Base-by-base conservation (phyloP, 192 early-diverging fungal genomes). In the Cladochytrium replicatum region DNA sequence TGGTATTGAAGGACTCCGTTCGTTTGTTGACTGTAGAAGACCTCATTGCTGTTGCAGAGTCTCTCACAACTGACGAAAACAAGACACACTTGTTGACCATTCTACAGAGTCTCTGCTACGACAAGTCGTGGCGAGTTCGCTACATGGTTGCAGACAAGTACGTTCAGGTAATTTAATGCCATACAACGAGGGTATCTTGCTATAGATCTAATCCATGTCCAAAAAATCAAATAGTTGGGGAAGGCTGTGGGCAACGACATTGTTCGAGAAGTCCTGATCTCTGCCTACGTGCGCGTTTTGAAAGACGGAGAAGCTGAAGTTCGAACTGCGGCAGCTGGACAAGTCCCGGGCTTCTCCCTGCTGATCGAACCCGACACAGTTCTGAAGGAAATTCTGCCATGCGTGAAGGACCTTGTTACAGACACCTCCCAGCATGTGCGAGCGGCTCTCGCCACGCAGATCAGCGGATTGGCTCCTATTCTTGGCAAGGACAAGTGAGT, bases 111-210 rank as follows among this genome's bases (percentile, higher is more conserved):
- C 71, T 96, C 75, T 86, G 84, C 42, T 64, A 74, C 22, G 96
- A 99, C 66, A 93, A 90, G 62, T 91, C 89, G 43, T 99, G 96
- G 96, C 81, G 96, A 52, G 93, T 99, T 40, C 71, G 93, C 46
- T 99, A 97, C 63, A 97, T 97, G 91, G 86, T 94, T 70, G 96
- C 96, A 1, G 89, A 93, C 54, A 96, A 97, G 69, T 97, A 91
- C 82, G 87, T 93, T 41, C 80, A 85, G 57, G 85, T 95, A 55
- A 28, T 41, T 46, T 26, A 11, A 5, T 24, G 21, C 41, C 6
- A 40, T n/a, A 24, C 31, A 28, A n/a, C 24, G 23, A 50, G 13
- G 21, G 17, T 21, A 25, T 17, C 11, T n/a, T 11, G 30, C 37
- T 23, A 22, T 48, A 13, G n/a, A 15, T 48, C 29, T 30, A 48